Conservation (phyloP, 495 filamentous ascomycete genomes). For the Talaromyces thailandensis region DNA sequence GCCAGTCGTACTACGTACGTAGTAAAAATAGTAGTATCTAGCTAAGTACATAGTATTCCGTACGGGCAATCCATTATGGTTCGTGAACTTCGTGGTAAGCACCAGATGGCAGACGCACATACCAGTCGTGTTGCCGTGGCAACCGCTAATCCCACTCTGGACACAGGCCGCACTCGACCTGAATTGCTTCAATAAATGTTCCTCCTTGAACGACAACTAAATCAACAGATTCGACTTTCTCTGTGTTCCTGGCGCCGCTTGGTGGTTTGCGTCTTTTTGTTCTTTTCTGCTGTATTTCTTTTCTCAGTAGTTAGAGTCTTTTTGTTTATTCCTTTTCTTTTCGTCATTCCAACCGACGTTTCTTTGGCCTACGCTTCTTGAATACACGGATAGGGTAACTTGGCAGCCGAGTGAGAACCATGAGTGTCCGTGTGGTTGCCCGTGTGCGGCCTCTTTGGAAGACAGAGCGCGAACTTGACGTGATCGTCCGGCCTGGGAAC, state of each 20-base stretch:
- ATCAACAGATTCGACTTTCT: slow-evolving; percentile 15
- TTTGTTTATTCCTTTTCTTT: neutral
- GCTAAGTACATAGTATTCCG: no score
- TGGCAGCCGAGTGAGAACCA: slow-evolving; percentile 10
- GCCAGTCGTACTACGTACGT: no score
- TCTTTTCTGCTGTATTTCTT: slow-evolving; percentile 8
- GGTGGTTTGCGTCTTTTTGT: slow-evolving; percentile 1
- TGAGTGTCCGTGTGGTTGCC: slow-evolving; percentile 76
- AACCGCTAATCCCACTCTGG: slow-evolving; percentile 5
- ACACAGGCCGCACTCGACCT: neutral
- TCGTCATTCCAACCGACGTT: slow-evolving; percentile 2
- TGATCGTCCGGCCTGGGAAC: slow-evolving; percentile 59
- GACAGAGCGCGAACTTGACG: slow-evolving; percentile 71
- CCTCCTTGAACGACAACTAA: slow-evolving; percentile 8
- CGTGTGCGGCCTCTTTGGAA: slow-evolving; percentile 81
- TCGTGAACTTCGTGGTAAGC: no score
- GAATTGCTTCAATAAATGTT: neutral
- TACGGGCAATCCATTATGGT: no score
- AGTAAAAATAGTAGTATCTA: no score
- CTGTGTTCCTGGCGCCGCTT: slow-evolving; percentile 9
- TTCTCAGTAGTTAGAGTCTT: slow-evolving; percentile 1
- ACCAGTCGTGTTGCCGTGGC: slow-evolving; percentile 7
- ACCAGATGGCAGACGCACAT: neutral
- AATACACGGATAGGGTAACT: neutral
- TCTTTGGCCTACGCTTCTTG: slow-evolving; percentile 9